These are phyloP conservation scores for Petunia hybrid DNA, from an alignment of 305 asterid species.

Conservation along the genomic window DNA sequence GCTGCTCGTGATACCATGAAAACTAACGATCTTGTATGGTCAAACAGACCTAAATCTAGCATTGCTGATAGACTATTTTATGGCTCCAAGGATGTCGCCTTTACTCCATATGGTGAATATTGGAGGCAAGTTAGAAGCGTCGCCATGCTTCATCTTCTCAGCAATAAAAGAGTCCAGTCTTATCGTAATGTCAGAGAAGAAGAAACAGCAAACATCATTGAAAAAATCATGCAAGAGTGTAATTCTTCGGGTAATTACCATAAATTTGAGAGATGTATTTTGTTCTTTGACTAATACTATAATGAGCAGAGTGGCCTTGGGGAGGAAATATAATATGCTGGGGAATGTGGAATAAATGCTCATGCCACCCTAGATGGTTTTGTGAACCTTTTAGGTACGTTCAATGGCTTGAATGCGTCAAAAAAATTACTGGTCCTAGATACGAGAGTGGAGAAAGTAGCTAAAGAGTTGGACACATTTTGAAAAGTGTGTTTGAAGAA, in stretches of 20 bases:
- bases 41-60: conserved; percentile 30
- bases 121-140: conserved; percentile 50
- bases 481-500: conserved; percentile 32
- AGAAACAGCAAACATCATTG: conserved; percentile 37
- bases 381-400: conserved; percentile 6
- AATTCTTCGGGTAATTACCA: background rate
- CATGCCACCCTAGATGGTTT: background rate
- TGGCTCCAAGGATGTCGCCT: no score
- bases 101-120: no score
- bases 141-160: conserved; percentile 54
- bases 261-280: conserved; percentile 43
- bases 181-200: no score
- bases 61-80: conserved; percentile 1
- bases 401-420: conserved; percentile 37
- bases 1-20: conserved; percentile 41
- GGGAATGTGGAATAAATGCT: background rate
- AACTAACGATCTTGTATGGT: conserved; percentile 31
- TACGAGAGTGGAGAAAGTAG: conserved; percentile 29
- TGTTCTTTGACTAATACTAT: conserved; percentile 36
- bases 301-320: conserved; percentile 43
- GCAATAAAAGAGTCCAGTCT: no score
- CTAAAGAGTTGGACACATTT: conserved; percentile 30
- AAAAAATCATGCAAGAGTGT: conserved; percentile 31
- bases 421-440: conserved; percentile 24
- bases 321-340: conserved; percentile 36